These are phyloP conservation scores for Durusdinium trenchii DNA, from an alignment of 73 alveolate species.

Conservation along the genomic window DNA sequence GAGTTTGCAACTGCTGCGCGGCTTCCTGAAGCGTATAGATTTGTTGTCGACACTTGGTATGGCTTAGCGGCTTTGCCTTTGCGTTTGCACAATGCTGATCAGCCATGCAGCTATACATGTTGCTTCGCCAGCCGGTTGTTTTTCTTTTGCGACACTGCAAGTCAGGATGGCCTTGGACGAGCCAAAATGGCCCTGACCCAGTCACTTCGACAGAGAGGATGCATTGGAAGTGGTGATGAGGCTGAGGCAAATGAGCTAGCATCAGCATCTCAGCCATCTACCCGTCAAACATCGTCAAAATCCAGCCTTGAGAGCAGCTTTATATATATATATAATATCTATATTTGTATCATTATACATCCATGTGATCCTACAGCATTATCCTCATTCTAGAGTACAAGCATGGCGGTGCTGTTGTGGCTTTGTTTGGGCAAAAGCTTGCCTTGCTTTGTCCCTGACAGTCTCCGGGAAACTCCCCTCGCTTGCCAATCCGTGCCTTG, in stretches of 20 bases:
- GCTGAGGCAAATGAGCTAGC: not conserved
- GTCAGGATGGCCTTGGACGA: not conserved
- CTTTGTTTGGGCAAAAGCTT: not conserved
- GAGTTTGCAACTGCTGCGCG: not conserved
- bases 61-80: not conserved
- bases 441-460: too few relatives aligned
- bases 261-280: not conserved
- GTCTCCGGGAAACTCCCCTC: too few relatives aligned
- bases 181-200: not conserved
- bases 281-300: not conserved
- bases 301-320: not conserved
- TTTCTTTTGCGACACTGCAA: not conserved
- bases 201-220: conserved; percentile 18
- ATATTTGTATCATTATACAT: too few relatives aligned
- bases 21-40: conserved; percentile 8
- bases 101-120: not conserved
- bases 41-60: not conserved
- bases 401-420: not conserved
- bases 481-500: too few relatives aligned
- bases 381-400: not conserved
- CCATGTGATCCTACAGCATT: not conserved
- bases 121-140: not conserved
- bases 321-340: too few relatives aligned
- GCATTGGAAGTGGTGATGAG: conserved; percentile 33
- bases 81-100: not conserved